These are phyloP conservation scores for Neurospora sublineolata DNA, from an alignment of 495 filamentous ascomycete species.

Conservation along the genomic window DNA sequence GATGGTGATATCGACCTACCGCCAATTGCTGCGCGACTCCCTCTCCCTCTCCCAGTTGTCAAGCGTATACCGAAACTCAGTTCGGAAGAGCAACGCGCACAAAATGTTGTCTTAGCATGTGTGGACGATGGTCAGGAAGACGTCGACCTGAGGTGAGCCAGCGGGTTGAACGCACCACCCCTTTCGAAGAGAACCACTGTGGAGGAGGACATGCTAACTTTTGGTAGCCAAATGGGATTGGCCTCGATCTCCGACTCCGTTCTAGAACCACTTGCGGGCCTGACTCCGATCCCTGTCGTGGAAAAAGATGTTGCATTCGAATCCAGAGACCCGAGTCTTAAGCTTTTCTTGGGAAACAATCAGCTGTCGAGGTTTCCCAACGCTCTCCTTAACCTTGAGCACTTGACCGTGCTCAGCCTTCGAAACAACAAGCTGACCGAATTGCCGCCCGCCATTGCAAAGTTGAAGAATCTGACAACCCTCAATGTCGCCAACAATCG, in stretches of 20 bases:
- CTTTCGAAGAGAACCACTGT: background rate
- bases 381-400: slow-evolving; percentile 41
- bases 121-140: slow-evolving; percentile 48
- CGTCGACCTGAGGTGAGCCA: slow-evolving; percentile 55
- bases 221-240: slow-evolving; percentile 23
- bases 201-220: background rate
- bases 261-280: slow-evolving; percentile 46
- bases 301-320: slow-evolving; percentile 27
- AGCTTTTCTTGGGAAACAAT: slow-evolving; percentile 56
- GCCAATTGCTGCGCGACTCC: slow-evolving; percentile 3
- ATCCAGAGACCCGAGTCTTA: slow-evolving; percentile 39
- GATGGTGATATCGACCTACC: slow-evolving; percentile 25
- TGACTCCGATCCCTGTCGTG: slow-evolving; percentile 40
- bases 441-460: slow-evolving; percentile 54
- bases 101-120: slow-evolving; percentile 38
- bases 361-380: slow-evolving; percentile 38
- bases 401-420: slow-evolving; percentile 58
- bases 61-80: slow-evolving; percentile 5
- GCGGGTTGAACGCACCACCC: background rate
- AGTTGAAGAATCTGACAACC: slow-evolving; percentile 48
- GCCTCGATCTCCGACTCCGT: slow-evolving; percentile 31
- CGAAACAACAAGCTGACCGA: slow-evolving; percentile 56
- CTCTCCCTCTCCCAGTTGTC: background rate
- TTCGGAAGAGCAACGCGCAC: slow-evolving; percentile 21
- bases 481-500: slow-evolving; percentile 62